A percentile compares a stretch with the other conserved stretches of the same genome.
phyloP scores from a whole-genome alignment of 495 filamentous ascomycete species.

The Hypoxylon cercidicola region DNA sequence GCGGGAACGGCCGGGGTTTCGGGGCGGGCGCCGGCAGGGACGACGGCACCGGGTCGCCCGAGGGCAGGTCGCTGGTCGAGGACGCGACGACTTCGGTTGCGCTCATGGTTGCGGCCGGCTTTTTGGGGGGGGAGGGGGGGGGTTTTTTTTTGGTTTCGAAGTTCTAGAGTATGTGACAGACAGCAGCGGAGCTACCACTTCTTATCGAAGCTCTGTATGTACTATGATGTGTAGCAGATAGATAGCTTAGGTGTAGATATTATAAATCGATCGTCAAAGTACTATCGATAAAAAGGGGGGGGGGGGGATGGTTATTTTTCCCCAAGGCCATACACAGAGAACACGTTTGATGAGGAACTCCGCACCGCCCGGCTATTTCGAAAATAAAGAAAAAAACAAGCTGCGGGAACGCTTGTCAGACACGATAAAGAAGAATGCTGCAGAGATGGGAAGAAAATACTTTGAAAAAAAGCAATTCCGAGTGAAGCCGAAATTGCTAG shows the following conservation, averaged over 20 bases:
- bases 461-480: background rate
- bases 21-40: constrained; percentile 54
- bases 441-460: background rate
- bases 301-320: background rate
- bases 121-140: background rate
- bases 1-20: constrained; percentile 46
- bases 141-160: no score
- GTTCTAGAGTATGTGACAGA: no score
- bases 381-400: constrained; percentile 25
- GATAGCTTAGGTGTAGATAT: no score
- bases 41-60: constrained; percentile 49
- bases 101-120: constrained; percentile 25
- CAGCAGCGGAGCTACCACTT: no score
- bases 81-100: constrained; percentile 34
- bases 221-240: no score
- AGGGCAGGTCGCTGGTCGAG: constrained; percentile 51
- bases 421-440: background rate
- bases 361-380: background rate
- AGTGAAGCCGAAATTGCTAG: background rate
- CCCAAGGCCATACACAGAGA: background rate
- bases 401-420: constrained; percentile 1
- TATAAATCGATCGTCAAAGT: no score
- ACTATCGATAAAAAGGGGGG: constrained; percentile 23
- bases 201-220: no score
- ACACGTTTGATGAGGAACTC: background rate